Evolutionary conservation across 2,329 filamentous ascomycete species (phyloP).

Genomic region (Cercospora sesami): DNA sequence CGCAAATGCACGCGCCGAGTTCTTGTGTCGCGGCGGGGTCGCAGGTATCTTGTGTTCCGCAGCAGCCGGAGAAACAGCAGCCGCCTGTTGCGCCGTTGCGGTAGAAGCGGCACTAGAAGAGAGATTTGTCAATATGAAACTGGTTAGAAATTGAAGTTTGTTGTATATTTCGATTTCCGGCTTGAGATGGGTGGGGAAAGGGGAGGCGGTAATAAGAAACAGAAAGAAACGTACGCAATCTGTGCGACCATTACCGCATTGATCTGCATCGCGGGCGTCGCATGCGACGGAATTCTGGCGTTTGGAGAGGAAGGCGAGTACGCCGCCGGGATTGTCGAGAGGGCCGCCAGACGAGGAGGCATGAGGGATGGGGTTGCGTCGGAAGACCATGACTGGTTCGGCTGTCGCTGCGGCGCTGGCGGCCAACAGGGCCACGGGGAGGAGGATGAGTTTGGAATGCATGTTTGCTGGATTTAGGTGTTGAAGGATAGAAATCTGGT

Average conservation of each 20-base stretch:
- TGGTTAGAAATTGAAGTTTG: neutral
- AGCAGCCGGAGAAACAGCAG: neutral
- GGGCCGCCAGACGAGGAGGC: neutral
- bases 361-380: neutral
- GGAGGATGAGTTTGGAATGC: neutral
- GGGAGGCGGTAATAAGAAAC: neutral
- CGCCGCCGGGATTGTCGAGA: neutral
- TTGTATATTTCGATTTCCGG: too few species aligned
- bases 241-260: neutral
- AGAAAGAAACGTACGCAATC: neutral
- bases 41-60: neutral
- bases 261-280: neutral
- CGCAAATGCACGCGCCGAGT: neutral
- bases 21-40: neutral
- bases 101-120: neutral
- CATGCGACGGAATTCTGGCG: neutral
- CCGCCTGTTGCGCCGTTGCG: neutral
- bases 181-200: neutral
- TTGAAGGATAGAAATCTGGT: neutral
- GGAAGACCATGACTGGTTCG: neutral
- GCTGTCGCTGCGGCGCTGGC: neutral
- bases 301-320: neutral
- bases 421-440: neutral
- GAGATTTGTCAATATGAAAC: too few species aligned
- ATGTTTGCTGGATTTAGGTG: neutral